These are phyloP conservation scores for Trichoderma citrinoviride DNA, from an alignment of 2,329 filamentous ascomycete genomes.

Conservation along the genomic window DNA sequence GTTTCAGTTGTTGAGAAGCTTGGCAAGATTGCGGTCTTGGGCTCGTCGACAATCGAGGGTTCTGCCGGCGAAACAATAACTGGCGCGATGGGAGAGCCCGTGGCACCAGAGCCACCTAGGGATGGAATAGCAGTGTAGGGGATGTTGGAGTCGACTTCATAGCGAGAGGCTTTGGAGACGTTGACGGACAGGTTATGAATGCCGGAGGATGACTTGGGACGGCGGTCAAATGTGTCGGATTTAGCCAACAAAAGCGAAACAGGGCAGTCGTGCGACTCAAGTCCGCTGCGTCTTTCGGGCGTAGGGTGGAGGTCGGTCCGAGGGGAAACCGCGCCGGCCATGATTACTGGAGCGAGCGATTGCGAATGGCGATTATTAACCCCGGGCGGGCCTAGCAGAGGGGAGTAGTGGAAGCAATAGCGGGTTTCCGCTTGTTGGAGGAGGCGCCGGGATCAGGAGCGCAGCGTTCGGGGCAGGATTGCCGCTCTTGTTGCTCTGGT, in stretches of 20 bases:
- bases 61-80: slow-evolving; percentile 21
- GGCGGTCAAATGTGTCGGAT: slow-evolving; percentile 23
- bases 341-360: slow-evolving; percentile 18
- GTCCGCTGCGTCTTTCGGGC: slow-evolving; percentile 5
- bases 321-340: slow-evolving; percentile 23
- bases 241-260: slow-evolving; percentile 20
- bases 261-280: slow-evolving; percentile 10
- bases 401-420: too few species aligned
- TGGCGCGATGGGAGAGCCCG: slow-evolving; percentile 17
- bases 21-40: slow-evolving; percentile 1
- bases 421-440: background rate
- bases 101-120: slow-evolving; percentile 28
- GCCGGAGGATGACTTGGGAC: slow-evolving; percentile 22
- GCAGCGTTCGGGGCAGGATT: background rate
- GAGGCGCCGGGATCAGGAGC: slow-evolving; percentile 4
- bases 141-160: slow-evolving; percentile 24
- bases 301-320: slow-evolving; percentile 22
- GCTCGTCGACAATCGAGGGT: background rate
- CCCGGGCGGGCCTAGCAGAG: slow-evolving; percentile 11
- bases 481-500: background rate
- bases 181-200: slow-evolving; percentile 26
- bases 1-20: background rate
- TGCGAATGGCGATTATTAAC: slow-evolving; percentile 15
- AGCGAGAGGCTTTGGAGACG: slow-evolving; percentile 26
- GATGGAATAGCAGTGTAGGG: slow-evolving; percentile 29